Conservation (phyloP, 225 moss, liverwort and hornwort genomes). For the Bryoerythrophyllum caledonicum region DNA sequence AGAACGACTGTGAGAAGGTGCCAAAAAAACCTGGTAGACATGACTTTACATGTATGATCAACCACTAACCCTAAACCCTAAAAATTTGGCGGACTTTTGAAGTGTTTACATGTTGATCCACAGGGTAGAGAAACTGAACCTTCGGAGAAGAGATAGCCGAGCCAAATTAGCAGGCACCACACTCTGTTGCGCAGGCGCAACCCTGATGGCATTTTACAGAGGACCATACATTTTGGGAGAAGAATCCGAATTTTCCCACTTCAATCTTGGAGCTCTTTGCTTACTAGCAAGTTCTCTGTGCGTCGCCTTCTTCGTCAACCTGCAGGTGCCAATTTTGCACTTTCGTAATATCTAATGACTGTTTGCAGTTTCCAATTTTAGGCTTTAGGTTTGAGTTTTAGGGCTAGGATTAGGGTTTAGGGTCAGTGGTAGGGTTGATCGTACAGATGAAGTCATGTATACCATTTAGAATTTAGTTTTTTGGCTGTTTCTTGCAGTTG, state of each 20-base stretch:
- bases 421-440: too few species aligned
- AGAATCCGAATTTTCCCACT: slow-evolving; percentile 3
- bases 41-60: too few species aligned
- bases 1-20: too few species aligned
- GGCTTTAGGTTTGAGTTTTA: too few species aligned
- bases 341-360: too few species aligned
- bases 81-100: too few species aligned
- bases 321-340: slow-evolving; percentile 50
- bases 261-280: slow-evolving; percentile 59
- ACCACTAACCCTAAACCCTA: too few species aligned
- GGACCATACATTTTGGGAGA: slow-evolving; percentile 64
- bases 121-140: slow-evolving; percentile 69
- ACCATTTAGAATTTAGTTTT: too few species aligned
- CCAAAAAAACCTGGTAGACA: too few species aligned
- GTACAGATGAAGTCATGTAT: too few species aligned
- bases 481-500: too few species aligned
- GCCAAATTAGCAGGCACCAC: slow-evolving; percentile 70
- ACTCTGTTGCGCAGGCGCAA: slow-evolving; percentile 65
- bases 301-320: slow-evolving; percentile 73
- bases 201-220: slow-evolving; percentile 61
- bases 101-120: not conserved
- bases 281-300: slow-evolving; percentile 71
- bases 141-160: slow-evolving; percentile 75
- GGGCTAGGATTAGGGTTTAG: too few species aligned
- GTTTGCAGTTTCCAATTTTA: slow-evolving; percentile 49